Percentiles rank a stretch among this genome's conserved stretches.
Evolutionary conservation across 768 basidiomycete genomes (phyloP).

Genomic region (Glaciozyma antarctica): DNA sequence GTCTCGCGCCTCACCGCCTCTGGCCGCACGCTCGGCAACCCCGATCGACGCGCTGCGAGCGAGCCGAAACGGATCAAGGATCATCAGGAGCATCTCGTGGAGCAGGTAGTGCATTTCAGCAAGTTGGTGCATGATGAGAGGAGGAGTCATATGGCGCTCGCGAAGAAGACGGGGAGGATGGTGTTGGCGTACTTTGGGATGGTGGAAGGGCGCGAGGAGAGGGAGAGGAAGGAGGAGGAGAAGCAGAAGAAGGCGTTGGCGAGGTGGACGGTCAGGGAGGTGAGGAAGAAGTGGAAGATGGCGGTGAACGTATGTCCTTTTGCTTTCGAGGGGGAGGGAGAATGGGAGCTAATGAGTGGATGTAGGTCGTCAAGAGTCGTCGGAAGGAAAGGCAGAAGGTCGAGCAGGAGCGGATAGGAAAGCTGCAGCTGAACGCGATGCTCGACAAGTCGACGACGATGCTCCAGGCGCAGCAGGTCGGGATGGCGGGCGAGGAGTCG

Average conservation of each 20-base stretch:
- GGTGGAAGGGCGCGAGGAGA: conserved; percentile 55
- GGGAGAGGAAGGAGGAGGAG: conserved; percentile 54
- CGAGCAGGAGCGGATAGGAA: conserved; percentile 69
- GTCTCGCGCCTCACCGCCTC: conserved; percentile 45
- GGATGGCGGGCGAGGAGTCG: conserved; percentile 47
- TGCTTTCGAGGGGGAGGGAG: neutral
- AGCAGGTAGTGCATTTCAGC: conserved; percentile 38
- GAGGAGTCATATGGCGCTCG: conserved; percentile 41
- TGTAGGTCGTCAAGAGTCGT: conserved; percentile 63
- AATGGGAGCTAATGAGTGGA: conserved; percentile 1
- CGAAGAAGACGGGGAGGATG: conserved; percentile 53
- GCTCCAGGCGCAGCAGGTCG: conserved; percentile 69
- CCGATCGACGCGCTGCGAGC: conserved; percentile 36
- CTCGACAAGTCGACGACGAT: conserved; percentile 79
- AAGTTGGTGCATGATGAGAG: conserved; percentile 40
- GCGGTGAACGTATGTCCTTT: conserved; percentile 61
- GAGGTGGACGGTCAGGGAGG: conserved; percentile 59
- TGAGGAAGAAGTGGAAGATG: conserved; percentile 75
- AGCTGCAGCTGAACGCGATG: conserved; percentile 79
- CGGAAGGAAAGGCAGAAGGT: conserved; percentile 55
- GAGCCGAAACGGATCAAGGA: conserved; percentile 31
- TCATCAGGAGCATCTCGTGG: conserved; percentile 40
- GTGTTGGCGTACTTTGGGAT: conserved; percentile 68
- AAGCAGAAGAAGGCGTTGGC: conserved; percentile 56
- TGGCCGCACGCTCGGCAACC: conserved; percentile 46